Conservation (phyloP, 1,139 yeast genomes). For the Zhuliangozyma blackwelliae region DNA sequence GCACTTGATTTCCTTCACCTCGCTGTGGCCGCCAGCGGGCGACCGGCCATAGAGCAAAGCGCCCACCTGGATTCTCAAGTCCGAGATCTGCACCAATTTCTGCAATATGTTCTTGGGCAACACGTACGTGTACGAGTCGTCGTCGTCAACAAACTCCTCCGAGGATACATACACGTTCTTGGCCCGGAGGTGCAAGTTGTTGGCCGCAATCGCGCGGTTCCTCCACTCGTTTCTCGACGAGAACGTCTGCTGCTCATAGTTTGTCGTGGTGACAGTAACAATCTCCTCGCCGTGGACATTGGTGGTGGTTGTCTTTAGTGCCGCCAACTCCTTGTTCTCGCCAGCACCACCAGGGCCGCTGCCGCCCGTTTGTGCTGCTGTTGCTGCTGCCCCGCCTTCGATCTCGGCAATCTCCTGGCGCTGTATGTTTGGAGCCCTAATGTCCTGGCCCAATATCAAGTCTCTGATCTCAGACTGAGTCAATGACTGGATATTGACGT, state of each 20-base stretch:
- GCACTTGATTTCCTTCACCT: constrained; percentile 72
- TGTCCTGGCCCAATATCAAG: constrained; percentile 89
- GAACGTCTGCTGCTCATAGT: constrained; percentile 81
- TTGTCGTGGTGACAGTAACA: constrained; percentile 86
- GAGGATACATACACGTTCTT: constrained; percentile 70
- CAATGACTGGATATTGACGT: constrained; percentile 78
- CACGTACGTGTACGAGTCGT: constrained; percentile 56
- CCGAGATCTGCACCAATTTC: constrained; percentile 78
- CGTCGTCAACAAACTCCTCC: constrained; percentile 50
- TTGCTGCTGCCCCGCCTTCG: constrained; percentile 34
- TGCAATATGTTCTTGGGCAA: constrained; percentile 78
- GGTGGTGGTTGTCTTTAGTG: constrained; percentile 77
- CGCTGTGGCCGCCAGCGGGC: constrained; percentile 57
- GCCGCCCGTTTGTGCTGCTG: constrained; percentile 20
- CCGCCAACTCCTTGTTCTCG: constrained; percentile 52
- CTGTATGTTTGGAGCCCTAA: constrained; percentile 81
- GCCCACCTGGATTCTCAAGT: constrained; percentile 76
- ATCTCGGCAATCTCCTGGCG: constrained; percentile 76
- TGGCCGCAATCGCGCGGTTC: constrained; percentile 74
- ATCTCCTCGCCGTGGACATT: constrained; percentile 97
- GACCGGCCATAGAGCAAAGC: constrained; percentile 76
- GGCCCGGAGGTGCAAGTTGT: constrained; percentile 67
- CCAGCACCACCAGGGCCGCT: background rate
- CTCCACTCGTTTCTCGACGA: constrained; percentile 92
- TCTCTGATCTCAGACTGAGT: constrained; percentile 95